These are phyloP conservation scores for Cryptococcus deneoformans DNA, from an alignment of 1,284 basidiomycete species.

Conservation along the genomic window DNA sequence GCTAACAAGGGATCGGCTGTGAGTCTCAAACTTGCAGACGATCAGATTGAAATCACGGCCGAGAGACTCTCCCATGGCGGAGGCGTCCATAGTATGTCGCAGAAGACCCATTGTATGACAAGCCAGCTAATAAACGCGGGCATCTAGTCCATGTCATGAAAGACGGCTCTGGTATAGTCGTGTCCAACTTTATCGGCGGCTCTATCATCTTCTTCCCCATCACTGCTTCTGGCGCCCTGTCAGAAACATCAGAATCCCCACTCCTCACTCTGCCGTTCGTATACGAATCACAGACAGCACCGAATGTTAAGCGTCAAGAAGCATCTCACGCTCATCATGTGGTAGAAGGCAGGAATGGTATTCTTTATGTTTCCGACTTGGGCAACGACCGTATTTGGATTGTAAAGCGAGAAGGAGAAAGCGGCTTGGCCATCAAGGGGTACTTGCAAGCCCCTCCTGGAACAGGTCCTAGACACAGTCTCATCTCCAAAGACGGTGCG, in stretches of 20 bases:
- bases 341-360: conserved; percentile 33
- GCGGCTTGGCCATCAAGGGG: conserved; percentile 31
- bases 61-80: conserved; percentile 28
- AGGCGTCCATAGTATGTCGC: conserved; percentile 36
- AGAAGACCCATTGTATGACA: too few relatives aligned
- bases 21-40: conserved; percentile 22
- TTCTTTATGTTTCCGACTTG: conserved; percentile 42
- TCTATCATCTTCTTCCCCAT: conserved; percentile 35
- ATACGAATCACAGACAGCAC: conserved; percentile 27
- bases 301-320: conserved; percentile 45
- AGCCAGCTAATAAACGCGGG: too few relatives aligned
- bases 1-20: conserved; percentile 30
- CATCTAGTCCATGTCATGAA: conserved; percentile 35
- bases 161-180: conserved; percentile 43
- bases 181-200: conserved; percentile 37
- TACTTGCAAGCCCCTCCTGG: conserved; percentile 36
- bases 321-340: conserved; percentile 43
- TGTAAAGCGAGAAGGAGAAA: conserved; percentile 24
- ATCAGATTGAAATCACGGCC: conserved; percentile 30
- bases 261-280: conserved; percentile 30
- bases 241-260: conserved; percentile 14
- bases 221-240: conserved; percentile 24
- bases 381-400: conserved; percentile 46
- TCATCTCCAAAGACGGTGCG: conserved; percentile 38
- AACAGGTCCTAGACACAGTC: conserved; percentile 43